Conservation (phyloP, 1,284 basidiomycete genomes). For the Rhodofomes roseus region DNA sequence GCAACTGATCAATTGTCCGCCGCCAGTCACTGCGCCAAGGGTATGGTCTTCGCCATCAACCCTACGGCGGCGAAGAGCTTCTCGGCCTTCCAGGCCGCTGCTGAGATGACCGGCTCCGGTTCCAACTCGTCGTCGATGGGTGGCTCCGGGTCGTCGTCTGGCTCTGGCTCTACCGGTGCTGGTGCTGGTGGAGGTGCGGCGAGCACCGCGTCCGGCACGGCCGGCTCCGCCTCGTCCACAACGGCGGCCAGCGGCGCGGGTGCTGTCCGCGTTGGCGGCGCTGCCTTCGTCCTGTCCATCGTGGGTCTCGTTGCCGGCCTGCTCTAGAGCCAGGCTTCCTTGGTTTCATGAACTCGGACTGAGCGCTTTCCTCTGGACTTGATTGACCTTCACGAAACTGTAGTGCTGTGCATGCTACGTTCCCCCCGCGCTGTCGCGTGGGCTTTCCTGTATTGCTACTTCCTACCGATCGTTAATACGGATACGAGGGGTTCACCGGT, state of each 20-base stretch:
- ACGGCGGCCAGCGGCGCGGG: conserved; percentile 18
- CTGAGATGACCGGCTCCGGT: conserved; percentile 20
- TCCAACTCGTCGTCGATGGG: conserved; percentile 14
- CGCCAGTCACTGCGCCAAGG: conserved; percentile 30
- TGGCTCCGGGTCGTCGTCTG: conserved; percentile 11
- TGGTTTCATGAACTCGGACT: not conserved
- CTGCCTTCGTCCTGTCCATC: conserved; percentile 29
- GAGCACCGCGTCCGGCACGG: conserved; percentile 2
- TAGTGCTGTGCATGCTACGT: conserved; percentile 4
- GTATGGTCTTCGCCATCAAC: conserved; percentile 43
- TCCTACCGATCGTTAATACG: conserved; percentile 2
- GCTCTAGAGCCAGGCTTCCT: conserved; percentile 7
- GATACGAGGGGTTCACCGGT: conserved; percentile 3
- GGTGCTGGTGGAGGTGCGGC: not conserved
- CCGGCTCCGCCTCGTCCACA: conserved; percentile 13
- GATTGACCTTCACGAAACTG: not conserved
- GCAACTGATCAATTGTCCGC: not conserved
- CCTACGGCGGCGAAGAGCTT: conserved; percentile 28
- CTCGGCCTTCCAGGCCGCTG: conserved; percentile 33
- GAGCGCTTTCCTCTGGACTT: not conserved
- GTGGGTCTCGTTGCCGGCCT: conserved; percentile 34
- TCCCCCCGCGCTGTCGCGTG: conserved; percentile 3
- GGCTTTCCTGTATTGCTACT: conserved; percentile 4
- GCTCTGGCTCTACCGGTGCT: not conserved
- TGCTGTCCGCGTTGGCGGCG: conserved; percentile 19